Percentiles rank a stretch among this genome's conserved stretches.
Conservation (phyloP, 495 filamentous ascomycete genomes). For the Tetracladium marchalianum region DNA sequence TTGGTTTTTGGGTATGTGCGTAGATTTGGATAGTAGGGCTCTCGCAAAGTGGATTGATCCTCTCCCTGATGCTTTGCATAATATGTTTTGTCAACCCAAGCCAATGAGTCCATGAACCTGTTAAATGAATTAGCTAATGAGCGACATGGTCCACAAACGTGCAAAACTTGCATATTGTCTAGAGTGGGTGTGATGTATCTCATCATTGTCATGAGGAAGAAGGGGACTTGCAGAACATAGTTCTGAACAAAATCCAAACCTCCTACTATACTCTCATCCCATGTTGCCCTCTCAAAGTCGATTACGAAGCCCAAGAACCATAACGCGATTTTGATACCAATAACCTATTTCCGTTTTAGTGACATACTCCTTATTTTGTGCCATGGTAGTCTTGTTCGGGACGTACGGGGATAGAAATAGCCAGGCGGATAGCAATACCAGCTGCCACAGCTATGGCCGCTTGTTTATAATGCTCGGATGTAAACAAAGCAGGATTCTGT, state of each 20-base stretch:
- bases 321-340: conserved; percentile 58
- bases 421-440: conserved; percentile 68
- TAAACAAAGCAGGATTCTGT: conserved; percentile 81
- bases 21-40: conserved; percentile 77
- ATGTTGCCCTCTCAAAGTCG: conserved; percentile 57
- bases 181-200: conserved; percentile 80
- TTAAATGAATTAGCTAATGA: conserved; percentile 5
- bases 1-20: conserved; percentile 49
- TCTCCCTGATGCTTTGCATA: conserved; percentile 66
- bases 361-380: too few relatives aligned
- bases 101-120: conserved; percentile 82
- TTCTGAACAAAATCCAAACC: conserved; percentile 74
- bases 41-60: conserved; percentile 60
- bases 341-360: conserved; percentile 39
- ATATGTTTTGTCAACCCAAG: conserved; percentile 88
- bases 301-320: conserved; percentile 58
- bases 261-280: conserved; percentile 66
- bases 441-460: conserved; percentile 73
- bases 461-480: conserved; percentile 79
- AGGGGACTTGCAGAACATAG: conserved; percentile 84
- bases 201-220: conserved; percentile 91
- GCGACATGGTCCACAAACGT: not conserved
- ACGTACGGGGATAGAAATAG: conserved; percentile 69
- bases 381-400: not conserved
- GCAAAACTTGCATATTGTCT: conserved; percentile 62